Base-by-base conservation (phyloP, 2,329 filamentous ascomycete genomes). In the Penicillium sp. region DNA sequence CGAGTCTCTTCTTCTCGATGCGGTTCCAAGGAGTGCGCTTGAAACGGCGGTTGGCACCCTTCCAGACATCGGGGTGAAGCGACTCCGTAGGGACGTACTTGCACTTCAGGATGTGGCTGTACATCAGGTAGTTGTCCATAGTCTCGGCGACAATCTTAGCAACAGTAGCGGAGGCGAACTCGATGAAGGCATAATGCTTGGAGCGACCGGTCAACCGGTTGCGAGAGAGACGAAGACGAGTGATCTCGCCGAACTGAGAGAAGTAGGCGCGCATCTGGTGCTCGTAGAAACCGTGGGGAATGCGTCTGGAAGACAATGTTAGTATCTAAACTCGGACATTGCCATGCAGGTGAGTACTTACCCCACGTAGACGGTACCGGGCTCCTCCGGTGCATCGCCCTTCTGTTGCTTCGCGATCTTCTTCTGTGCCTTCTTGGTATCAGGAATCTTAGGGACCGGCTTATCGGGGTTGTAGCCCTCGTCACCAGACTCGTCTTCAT, bases 81-180 rank as follows among this genome's bases (percentile, higher is more conserved):
- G 92, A 85, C 55, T 89, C 89, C 52, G 84, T 77, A 4, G 89
- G 84, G 4, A 96, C 82, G 23, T 85, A 78, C 69, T 90, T 89
- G 74, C 92, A 93, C 74, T 95, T 93, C 63, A 99, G 80, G 57
- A 97, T 88, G 71, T 96, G 93, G 6, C 90, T 90, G 71, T 96
- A 97, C 68, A 99, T 82, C 36, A 97, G 84, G 74, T 99, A 99
- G 76, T 92, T 95, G 79, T 96, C 85, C 94, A 99, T 99, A 21
- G 94, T 96, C 76, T 91, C 89, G 45, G 90, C 87, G 28, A 95
- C 93, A 63, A 97, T 91, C 65, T 90, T 87, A 36, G 94, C 93
- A n/a, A 91, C 89, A 52, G 90, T 86, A 31, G 80, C 77, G 6
- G 82, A 84, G 2, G 76, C 76, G 67, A 99, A 99, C 75, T 99